These are phyloP conservation scores for Artemisia annua DNA, from an alignment of 129 eudicot genomes.

Conservation along the genomic window DNA sequence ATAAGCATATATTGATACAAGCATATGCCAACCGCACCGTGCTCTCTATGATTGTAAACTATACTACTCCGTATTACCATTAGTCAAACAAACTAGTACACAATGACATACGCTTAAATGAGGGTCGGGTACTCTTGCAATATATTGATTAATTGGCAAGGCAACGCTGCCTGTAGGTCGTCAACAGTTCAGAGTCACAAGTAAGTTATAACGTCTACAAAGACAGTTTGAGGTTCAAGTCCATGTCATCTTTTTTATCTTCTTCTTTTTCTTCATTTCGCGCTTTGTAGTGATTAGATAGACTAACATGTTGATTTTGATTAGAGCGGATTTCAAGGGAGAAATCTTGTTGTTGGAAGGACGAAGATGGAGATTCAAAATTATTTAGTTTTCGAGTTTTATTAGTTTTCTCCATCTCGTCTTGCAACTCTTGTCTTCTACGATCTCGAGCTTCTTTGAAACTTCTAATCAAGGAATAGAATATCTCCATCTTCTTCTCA, in stretches of 20 bases:
- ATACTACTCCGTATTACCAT: too few species aligned
- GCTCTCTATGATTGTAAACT: too few species aligned
- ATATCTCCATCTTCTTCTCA: neutral
- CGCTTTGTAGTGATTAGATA: neutral
- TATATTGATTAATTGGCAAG: too few species aligned
- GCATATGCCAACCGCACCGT: too few species aligned
- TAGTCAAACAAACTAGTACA: too few species aligned
- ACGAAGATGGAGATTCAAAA: conserved; percentile 24
- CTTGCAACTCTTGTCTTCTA: conserved; percentile 2
- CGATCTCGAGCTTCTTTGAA: too few species aligned
- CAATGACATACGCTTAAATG: too few species aligned
- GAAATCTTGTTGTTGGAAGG: conserved; percentile 43
- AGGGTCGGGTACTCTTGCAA: too few species aligned
- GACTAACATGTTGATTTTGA: neutral
- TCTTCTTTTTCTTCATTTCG: neutral
- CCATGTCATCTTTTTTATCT: neutral
- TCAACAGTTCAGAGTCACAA: neutral
- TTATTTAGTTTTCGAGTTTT: conserved; percentile 20
- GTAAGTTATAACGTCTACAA: neutral
- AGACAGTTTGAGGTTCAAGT: conserved; percentile 27
- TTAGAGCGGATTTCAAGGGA: neutral
- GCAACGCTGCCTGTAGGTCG: too few species aligned
- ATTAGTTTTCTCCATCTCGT: conserved; percentile 6
- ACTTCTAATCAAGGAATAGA: too few species aligned
- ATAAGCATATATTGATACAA: too few species aligned